Percentiles rank a stretch among this genome's conserved stretches.
Evolutionary conservation across 192 early-diverging fungal species (phyloP).

Genomic region (Endogone sp.): DNA sequence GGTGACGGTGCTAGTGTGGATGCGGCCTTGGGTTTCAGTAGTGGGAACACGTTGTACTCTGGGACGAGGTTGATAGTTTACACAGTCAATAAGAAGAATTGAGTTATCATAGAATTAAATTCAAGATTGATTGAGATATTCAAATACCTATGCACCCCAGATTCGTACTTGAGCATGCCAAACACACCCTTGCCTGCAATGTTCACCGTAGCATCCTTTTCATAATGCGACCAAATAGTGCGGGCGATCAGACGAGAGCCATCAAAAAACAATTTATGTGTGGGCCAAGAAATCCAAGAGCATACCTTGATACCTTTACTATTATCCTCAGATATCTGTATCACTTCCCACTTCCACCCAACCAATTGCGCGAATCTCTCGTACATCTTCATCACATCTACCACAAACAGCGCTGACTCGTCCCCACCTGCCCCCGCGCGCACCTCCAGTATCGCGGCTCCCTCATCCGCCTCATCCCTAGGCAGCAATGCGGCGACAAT

Average conservation of each 20-base stretch:
- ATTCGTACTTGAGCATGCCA: slow-evolving; percentile 73
- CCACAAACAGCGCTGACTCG: slow-evolving; percentile 72
- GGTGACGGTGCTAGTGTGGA: slow-evolving; percentile 75
- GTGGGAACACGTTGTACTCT: slow-evolving; percentile 79
- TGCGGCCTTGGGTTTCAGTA: slow-evolving; percentile 72
- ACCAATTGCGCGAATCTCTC: slow-evolving; percentile 56
- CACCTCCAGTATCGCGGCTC: slow-evolving; percentile 69
- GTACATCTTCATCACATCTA: slow-evolving; percentile 72
- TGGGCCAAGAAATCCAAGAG: background rate
- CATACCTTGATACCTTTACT: slow-evolving; percentile 44
- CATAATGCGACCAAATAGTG: too few relatives aligned
- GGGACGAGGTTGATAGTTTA: too few relatives aligned
- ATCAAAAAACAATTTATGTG: too few relatives aligned
- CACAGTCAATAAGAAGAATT: too few relatives aligned
- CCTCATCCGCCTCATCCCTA: slow-evolving; percentile 65
- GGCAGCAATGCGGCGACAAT: slow-evolving; percentile 58
- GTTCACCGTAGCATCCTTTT: slow-evolving; percentile 56
- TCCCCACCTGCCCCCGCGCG: slow-evolving; percentile 76
- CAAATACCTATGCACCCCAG: slow-evolving; percentile 63
- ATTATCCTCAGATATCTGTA: slow-evolving; percentile 44
- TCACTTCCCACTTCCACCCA: slow-evolving; percentile 61
- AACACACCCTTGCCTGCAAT: slow-evolving; percentile 70
- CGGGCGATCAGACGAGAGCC: too few relatives aligned
- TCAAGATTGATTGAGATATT: too few relatives aligned
- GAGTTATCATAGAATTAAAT: too few relatives aligned